These are phyloP conservation scores for Abortiporus biennis DNA, from an alignment of 1,284 basidiomycete species.

Conservation along the genomic window DNA sequence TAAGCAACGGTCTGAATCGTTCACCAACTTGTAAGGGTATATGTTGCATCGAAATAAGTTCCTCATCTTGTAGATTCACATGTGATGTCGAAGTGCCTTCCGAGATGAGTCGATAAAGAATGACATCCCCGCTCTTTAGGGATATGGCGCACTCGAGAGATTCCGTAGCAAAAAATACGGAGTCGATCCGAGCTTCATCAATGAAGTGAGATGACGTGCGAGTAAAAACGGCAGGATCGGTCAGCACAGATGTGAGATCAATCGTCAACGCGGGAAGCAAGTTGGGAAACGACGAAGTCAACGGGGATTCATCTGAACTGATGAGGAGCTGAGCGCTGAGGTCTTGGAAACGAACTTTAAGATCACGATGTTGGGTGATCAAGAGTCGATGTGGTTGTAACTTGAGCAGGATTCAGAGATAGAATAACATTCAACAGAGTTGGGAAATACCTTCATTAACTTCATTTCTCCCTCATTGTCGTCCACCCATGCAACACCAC, in stretches of 20 bases:
- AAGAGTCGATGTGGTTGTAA: slow-evolving; percentile 65
- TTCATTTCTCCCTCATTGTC: slow-evolving; percentile 38
- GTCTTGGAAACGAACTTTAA: slow-evolving; percentile 65
- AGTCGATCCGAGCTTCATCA: slow-evolving; percentile 38
- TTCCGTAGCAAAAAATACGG: slow-evolving; percentile 54
- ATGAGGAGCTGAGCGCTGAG: slow-evolving; percentile 63
- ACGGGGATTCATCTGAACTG: slow-evolving; percentile 33
- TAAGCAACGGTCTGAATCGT: slow-evolving; percentile 56
- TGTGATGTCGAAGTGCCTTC: slow-evolving; percentile 21
- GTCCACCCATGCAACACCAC: slow-evolving; percentile 48
- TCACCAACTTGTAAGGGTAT: slow-evolving; percentile 30
- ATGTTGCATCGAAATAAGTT: slow-evolving; percentile 44
- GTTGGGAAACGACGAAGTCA: slow-evolving; percentile 56
- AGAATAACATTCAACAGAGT: not conserved
- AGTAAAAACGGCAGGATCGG: slow-evolving; percentile 34
- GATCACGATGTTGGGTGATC: slow-evolving; percentile 60
- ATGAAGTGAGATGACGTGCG: slow-evolving; percentile 26
- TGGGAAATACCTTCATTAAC: slow-evolving; percentile 37
- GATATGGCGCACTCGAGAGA: slow-evolving; percentile 63
- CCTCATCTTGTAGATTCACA: slow-evolving; percentile 31
- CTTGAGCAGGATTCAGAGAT: slow-evolving; percentile 23
- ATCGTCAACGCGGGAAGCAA: slow-evolving; percentile 60
- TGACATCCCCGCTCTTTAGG: slow-evolving; percentile 59
- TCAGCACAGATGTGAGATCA: slow-evolving; percentile 44
- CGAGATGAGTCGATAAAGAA: slow-evolving; percentile 47